phyloP scores from a whole-genome alignment of 495 filamentous ascomycete species.

The Hypomontagnella monticulosa region DNA sequence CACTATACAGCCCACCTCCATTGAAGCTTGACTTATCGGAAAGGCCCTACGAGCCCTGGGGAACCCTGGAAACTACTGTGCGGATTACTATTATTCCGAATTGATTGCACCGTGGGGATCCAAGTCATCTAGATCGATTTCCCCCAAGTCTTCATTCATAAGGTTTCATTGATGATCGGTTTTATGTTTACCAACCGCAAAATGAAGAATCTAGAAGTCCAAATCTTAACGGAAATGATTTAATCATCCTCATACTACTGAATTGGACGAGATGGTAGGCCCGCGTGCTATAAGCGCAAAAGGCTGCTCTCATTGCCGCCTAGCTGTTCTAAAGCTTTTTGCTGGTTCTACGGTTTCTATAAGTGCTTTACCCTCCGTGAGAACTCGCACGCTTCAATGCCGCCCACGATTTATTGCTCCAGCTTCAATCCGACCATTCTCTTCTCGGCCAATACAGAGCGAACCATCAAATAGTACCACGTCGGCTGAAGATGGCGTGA shows the following conservation, averaged over 20 bases:
- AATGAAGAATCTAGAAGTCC: no score
- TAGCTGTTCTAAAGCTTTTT: slow-evolving; percentile 39
- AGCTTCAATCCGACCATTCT: slow-evolving; percentile 33
- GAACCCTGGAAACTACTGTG: background rate
- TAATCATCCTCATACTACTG: background rate
- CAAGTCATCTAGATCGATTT: no score
- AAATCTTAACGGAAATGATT: no score
- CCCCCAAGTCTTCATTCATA: background rate
- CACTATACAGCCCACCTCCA: slow-evolving; percentile 1
- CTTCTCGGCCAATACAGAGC: slow-evolving; percentile 25
- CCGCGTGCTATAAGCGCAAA: slow-evolving; percentile 33
- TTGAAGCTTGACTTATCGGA: slow-evolving; percentile 4
- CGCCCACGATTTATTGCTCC: slow-evolving; percentile 7
- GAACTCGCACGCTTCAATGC: slow-evolving; percentile 11
- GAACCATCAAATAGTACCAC: slow-evolving; percentile 1
- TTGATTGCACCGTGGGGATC: background rate
- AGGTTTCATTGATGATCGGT: background rate
- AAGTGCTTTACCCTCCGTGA: slow-evolving; percentile 14
- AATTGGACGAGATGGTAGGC: slow-evolving; percentile 27
- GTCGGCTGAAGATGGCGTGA: background rate
- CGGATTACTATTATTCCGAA: slow-evolving; percentile 18
- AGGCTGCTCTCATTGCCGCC: slow-evolving; percentile 45
- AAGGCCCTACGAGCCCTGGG: background rate
- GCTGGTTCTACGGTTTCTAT: slow-evolving; percentile 25
- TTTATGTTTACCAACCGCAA: no score